Evolutionary conservation across 805 yeast species (phyloP), one percentile per base, ranked within the genome.

Genomic region (Suhomyces pyralidae): DNA sequence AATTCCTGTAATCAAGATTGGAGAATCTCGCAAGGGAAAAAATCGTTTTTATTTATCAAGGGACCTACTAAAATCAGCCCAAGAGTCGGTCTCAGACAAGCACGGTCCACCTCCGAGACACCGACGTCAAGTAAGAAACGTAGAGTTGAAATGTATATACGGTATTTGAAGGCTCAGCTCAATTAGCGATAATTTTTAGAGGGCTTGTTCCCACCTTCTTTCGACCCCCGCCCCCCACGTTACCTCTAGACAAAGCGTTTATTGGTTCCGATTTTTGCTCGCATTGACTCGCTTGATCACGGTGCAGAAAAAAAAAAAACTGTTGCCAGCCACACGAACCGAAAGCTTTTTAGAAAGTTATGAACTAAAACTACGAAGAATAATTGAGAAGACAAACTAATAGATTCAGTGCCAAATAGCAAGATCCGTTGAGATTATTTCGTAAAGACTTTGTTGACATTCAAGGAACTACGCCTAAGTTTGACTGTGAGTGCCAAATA

Each of bases 271-370:
- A 38, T 38, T 38, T 38, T 38, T 38, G 20, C 42, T 38, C 42
- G 22, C 24, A 5, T 38, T 38, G 42, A 17, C 42, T 38, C 42
- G 42, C 42, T 38, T 46, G 43, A 46, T 46, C 49, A 46, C 49
- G 42, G 49, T 20, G 49, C 34, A 46, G 24, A 46, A 46, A 46
- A 45, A n/a, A 28, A n/a, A 44, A 45, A 45, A 45, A 20, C 34
- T 44, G 46, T 15, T 24, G 42, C 42, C 42, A 38, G 42, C 42
- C 34, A 44, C 42, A 38, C 42, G 42, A 38, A 38, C 24, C 42
- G 42, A 38, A 19, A 38, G 42, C n/a, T 38, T 38, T 38, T 38
- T 17, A 38, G 3, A 19, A 19, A 19, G 42, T 17, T 17, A 38
- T 38, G 42, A 38, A 38, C 20, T 38, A 15, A 19, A 17, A 38